phyloP scores from a whole-genome alignment of 352 stramenopile genomes.

The Phytophthora constricta region DNA sequence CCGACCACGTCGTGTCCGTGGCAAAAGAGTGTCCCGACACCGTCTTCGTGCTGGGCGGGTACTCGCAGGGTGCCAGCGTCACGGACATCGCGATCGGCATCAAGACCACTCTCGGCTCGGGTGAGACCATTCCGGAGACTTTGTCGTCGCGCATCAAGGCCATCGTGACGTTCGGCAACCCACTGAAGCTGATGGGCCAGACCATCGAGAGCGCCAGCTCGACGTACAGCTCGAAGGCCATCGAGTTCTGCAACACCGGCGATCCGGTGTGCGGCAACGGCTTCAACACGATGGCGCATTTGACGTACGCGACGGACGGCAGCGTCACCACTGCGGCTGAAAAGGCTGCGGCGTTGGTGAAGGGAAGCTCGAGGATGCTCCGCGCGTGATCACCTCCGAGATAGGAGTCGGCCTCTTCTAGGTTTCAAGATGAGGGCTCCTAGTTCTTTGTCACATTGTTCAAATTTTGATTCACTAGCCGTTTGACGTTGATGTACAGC shows the following conservation, averaged over 20 bases:
- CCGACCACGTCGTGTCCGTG: conserved; percentile 36
- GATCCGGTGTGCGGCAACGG: conserved; percentile 32
- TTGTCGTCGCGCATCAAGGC: conserved; percentile 38
- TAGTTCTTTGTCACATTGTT: too few species aligned
- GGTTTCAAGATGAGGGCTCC: conserved; percentile 31
- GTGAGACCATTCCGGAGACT: conserved; percentile 26
- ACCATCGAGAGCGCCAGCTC: conserved; percentile 31
- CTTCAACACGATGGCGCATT: conserved; percentile 23
- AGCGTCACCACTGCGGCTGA: conserved; percentile 18
- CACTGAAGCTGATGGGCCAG: conserved; percentile 33
- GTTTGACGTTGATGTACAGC: too few species aligned
- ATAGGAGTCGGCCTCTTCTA: conserved; percentile 20
- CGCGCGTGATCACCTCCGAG: conserved; percentile 26
- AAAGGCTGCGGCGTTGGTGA: conserved; percentile 19
- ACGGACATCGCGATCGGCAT: conserved; percentile 43
- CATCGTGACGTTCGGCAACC: conserved; percentile 46
- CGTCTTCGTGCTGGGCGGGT: conserved; percentile 35
- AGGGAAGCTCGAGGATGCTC: conserved; percentile 6
- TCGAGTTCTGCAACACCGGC: conserved; percentile 28
- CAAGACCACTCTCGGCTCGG: conserved; percentile 28
- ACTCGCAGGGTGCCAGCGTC: conserved; percentile 43
- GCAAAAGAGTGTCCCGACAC: conserved; percentile 39
- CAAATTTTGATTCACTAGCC: too few species aligned
- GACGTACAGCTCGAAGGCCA: conserved; percentile 25
- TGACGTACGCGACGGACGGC: conserved; percentile 27